Evolutionary conservation across 768 basidiomycete species (phyloP), one percentile per base, ranked within the genome.

Genomic region (Gymnopilus dilepis): DNA sequence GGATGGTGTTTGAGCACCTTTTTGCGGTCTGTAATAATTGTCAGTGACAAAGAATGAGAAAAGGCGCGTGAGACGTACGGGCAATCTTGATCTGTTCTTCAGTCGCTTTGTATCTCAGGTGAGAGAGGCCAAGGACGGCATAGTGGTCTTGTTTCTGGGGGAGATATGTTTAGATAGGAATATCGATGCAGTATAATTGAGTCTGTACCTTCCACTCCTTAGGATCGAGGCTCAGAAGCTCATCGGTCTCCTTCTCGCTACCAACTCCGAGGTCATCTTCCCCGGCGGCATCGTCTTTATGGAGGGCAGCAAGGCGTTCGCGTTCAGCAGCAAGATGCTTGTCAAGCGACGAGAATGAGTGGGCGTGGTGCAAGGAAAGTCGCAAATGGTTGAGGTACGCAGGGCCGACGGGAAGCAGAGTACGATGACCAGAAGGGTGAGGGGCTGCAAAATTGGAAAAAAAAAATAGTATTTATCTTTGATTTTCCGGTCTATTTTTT

Each of bases 171-270:
- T 7, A 21, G 34, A 45, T 42, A 8, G 21, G 21, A 33, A 50
- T n/a, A 30, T 43, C 15, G 58, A n/a, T n/a, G n/a, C n/a, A n/a
- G n/a, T n/a, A n/a, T n/a, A n/a, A n/a, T n/a, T n/a, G n/a, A n/a
- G n/a, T n/a, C n/a, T n/a, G n/a, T 64, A 92, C 93, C 86, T 99
- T 99, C 97, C 97, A 99, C 72, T 97, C 95, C 77, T 98, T 98
- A 6, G 97, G 93, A 79, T 99, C 97, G n/a, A 88, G 79, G 45
- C 79, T 73, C 40, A 95, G 74, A 50, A 95, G 68, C 22, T 88
- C 88, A 3, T 82, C 79, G 19, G 84, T 74, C 79, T 99, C 97
- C 64, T 87, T 81, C 77, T 99, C 97, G 60, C 94, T 91, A 1
- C 95, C 96, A 6, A 99, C 90, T 28, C 95, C 97, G 12, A 94